phyloP scores from a whole-genome alignment of 257 asterid genomes.

The Solanum medicagineum region DNA sequence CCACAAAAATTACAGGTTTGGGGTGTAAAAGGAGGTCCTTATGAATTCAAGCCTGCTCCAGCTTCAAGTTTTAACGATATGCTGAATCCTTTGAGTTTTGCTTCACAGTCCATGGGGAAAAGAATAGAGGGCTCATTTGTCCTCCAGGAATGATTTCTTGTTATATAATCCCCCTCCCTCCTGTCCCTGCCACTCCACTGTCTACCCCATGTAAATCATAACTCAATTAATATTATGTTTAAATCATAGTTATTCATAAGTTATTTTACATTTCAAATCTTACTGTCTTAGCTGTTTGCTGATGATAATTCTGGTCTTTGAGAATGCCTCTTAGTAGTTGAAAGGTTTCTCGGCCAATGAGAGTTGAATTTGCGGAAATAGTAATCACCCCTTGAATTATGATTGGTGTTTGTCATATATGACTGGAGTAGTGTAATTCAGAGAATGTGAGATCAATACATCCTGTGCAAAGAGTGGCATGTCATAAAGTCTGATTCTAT shows the following conservation, averaged over 20 bases:
- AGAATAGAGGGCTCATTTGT: conserved; percentile 52
- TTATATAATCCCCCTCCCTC: background rate
- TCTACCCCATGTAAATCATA: conserved; percentile 17
- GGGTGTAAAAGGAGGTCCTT: conserved; percentile 89
- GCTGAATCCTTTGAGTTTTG: conserved; percentile 38
- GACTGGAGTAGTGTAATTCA: background rate
- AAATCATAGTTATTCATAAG: background rate
- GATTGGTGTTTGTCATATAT: background rate
- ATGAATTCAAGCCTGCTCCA: conserved; percentile 86
- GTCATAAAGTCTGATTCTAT: background rate
- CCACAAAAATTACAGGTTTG: conserved; percentile 50
- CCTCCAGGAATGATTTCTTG: conserved; percentile 45
- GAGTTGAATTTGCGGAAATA: background rate
- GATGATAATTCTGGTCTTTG: background rate
- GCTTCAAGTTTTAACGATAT: conserved; percentile 53
- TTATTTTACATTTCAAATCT: background rate
- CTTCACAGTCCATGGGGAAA: conserved; percentile 40
- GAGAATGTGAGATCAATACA: background rate
- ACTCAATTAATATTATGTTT: background rate
- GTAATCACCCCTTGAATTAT: background rate
- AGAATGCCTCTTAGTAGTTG: background rate
- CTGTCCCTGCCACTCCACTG: background rate
- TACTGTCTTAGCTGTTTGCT: background rate
- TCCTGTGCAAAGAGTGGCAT: background rate
- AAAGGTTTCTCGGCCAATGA: background rate